phyloP scores from a whole-genome alignment of 371 early-diverging fungal genomes.

The Syncephalastrum sp. region DNA sequence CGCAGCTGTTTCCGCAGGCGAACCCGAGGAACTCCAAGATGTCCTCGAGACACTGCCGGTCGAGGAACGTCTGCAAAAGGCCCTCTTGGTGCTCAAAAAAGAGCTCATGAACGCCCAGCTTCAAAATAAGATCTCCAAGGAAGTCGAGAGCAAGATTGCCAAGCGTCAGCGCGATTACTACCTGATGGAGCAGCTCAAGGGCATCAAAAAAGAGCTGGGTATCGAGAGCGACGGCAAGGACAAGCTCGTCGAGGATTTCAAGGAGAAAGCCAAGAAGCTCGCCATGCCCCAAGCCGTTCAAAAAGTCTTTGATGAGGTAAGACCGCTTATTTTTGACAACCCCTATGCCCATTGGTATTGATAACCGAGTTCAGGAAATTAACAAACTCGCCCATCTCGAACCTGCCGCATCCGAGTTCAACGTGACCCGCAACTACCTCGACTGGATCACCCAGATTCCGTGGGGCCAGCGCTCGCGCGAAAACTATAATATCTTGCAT shows the following conservation, averaged over 20 bases:
- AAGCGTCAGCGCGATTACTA: constrained; percentile 96
- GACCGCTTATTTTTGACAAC: neutral
- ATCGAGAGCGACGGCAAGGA: constrained; percentile 97
- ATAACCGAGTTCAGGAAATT: constrained; percentile 61
- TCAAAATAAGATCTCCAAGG: constrained; percentile 93
- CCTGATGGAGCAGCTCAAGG: constrained; percentile 97
- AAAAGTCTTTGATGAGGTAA: constrained; percentile 94
- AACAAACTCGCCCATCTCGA: constrained; percentile 91
- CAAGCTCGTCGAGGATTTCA: constrained; percentile 91
- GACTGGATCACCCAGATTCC: constrained; percentile 97
- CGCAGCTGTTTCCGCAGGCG: constrained; percentile 91
- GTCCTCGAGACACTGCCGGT: constrained; percentile 87
- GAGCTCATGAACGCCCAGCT: constrained; percentile 95
- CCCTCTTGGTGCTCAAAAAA: constrained; percentile 91
- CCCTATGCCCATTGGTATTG: neutral
- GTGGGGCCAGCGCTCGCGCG: constrained; percentile 88
- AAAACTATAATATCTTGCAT: constrained; percentile 86
- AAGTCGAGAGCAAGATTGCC: constrained; percentile 95
- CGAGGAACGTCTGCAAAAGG: constrained; percentile 90
- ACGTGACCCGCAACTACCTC: constrained; percentile 95
- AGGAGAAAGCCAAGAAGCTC: constrained; percentile 76
- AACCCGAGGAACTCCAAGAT: constrained; percentile 88
- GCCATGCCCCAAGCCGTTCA: constrained; percentile 89
- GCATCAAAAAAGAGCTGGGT: constrained; percentile 97
- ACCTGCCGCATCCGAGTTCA: constrained; percentile 96